Evolutionary conservation across 2,329 filamentous ascomycete species (phyloP).

Genomic region (Biscogniauxia sp.): DNA sequence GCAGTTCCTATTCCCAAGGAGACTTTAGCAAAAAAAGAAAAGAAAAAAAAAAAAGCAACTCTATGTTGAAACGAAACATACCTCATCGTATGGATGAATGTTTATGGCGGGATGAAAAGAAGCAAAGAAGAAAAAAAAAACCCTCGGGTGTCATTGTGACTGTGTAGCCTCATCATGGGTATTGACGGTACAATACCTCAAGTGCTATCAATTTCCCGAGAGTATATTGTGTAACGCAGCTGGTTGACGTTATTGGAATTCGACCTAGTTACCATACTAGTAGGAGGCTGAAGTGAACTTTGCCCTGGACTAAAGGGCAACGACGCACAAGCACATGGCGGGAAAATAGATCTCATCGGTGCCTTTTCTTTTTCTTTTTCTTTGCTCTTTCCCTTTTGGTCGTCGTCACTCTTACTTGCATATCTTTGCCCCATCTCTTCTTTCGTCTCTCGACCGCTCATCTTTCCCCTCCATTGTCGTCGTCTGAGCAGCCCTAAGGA

Average conservation of each 20-base stretch:
- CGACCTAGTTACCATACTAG: not conserved
- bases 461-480: not conserved
- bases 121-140: not conserved
- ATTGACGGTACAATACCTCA: too few relatives aligned
- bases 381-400: too few relatives aligned
- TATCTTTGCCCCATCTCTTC: not conserved
- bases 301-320: not conserved
- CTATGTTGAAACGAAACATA: not conserved
- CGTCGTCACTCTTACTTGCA: too few relatives aligned
- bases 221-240: not conserved
- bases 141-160: not conserved
- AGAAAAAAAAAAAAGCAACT: not conserved
- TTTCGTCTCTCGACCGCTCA: not conserved
- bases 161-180: not conserved
- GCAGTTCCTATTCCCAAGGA: not conserved
- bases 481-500: not conserved
- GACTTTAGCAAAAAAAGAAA: conserved; percentile 2
- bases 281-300: conserved; percentile 6
- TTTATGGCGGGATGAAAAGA: not conserved
- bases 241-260: not conserved
- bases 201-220: not conserved
- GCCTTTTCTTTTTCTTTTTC: conserved; percentile 1
- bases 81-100: not conserved
- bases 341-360: conserved; percentile 1
- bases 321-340: not conserved